Evolutionary conservation across 2,329 filamentous ascomycete species (phyloP), one percentile per base, ranked within the genome.

Genomic region (Venturia oleaginea): DNA sequence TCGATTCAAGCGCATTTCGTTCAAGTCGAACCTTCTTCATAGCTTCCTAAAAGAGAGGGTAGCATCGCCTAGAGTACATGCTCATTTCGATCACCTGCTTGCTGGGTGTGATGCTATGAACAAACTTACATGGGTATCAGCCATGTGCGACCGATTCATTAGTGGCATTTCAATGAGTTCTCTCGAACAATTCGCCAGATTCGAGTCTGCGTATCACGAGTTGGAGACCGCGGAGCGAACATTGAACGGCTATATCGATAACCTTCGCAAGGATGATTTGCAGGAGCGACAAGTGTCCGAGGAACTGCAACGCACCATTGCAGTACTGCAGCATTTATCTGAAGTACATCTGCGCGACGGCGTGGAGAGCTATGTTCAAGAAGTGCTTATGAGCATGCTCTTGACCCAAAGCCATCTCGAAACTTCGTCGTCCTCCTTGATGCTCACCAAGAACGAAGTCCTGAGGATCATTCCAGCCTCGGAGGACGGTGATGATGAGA

Each of bases 151-250:
- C 68, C 88, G 91, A 43, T 94, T 97, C 69, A 86, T 89, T 73
- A 89, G 86, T 66, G 87, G 89, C 66, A 91, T 97, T 70, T 87
- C 83, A 69, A 85, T 86, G 69, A 95, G 91, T 75, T 87, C 89
- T 2, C 80, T 89, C 0, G 86, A 90, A 59, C 85, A 91, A 65
- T 97, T 97, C 73, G 83, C 84, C 57, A 86, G 81, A 68, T 94
- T 91, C 69, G 88, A 91, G 70, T 87, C 88, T 51, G 90, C 92
- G 2, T 76, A 94, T 65, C 90, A 91, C 69, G 94, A 97, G 74
- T 80, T 97, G 61, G 91, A 96, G 72, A 91, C 92, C 0, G 91
- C 97, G 13, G 94, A 99, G 77, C 84, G 92, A 65, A 90, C 90
- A 0, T 77, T 97, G 61, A 96, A 96, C 71, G 84, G 84, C 64